These are phyloP conservation scores for Boletus bicolor DNA, from an alignment of 768 basidiomycete genomes.

Conservation along the genomic window DNA sequence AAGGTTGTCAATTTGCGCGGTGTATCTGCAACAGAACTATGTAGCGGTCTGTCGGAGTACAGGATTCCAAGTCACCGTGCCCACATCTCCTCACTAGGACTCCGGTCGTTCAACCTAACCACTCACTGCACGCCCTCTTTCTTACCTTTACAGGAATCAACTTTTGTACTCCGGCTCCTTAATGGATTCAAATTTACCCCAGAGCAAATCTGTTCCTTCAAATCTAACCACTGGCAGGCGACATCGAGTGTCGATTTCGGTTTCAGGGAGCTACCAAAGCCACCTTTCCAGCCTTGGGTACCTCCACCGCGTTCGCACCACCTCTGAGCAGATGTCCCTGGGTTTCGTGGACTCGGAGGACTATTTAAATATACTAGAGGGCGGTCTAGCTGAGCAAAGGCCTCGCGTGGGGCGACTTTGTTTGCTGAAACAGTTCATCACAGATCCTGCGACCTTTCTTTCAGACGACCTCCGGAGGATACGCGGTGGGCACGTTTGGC, in stretches of 20 bases:
- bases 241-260: conserved; percentile 26
- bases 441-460: conserved; percentile 24
- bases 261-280: conserved; percentile 44
- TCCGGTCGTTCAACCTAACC: background rate
- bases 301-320: conserved; percentile 37
- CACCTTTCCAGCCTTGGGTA: conserved; percentile 43
- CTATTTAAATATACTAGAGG: conserved; percentile 15
- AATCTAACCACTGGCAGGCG: conserved; percentile 15
- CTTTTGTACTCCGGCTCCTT: background rate
- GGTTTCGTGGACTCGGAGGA: conserved; percentile 3
- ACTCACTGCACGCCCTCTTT: background rate
- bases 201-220: conserved; percentile 27
- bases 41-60: background rate
- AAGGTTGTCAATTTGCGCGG: background rate
- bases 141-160: background rate
- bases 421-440: conserved; percentile 27
- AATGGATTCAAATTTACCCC: conserved; percentile 20
- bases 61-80: conserved; percentile 5
- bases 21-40: background rate
- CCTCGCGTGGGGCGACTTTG: conserved; percentile 17
- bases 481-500: conserved; percentile 22
- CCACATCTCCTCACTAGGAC: background rate
- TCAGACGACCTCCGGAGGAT: conserved; percentile 27
- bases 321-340: conserved; percentile 23
- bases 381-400: conserved; percentile 16